A percentile compares a stretch with the other conserved stretches of the same genome.
phyloP scores from a whole-genome alignment of 169 alveolate species.

The Babesia ovata region DNA sequence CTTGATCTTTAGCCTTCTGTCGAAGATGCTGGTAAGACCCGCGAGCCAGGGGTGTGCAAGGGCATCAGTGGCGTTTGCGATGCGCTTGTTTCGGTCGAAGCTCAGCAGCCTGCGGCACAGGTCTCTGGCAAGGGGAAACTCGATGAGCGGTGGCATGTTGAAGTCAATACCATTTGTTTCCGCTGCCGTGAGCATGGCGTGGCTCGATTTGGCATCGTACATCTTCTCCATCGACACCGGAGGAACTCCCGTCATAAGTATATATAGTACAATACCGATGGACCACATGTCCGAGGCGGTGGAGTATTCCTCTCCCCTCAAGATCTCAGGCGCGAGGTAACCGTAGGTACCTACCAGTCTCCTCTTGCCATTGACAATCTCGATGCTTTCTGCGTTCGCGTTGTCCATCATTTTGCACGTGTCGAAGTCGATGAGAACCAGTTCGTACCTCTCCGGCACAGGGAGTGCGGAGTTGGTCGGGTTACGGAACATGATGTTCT shows the following conservation, averaged over 20 bases:
- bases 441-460: constrained; percentile 72
- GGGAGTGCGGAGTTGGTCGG: constrained; percentile 74
- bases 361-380: constrained; percentile 75
- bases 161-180: constrained; percentile 85
- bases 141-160: constrained; percentile 83
- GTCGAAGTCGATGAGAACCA: constrained; percentile 81
- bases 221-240: constrained; percentile 88
- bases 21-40: constrained; percentile 65
- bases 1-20: constrained; percentile 36
- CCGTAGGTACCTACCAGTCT: constrained; percentile 85
- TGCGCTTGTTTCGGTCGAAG: constrained; percentile 81
- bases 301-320: constrained; percentile 84
- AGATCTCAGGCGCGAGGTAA: constrained; percentile 84
- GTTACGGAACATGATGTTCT: constrained; percentile 81
- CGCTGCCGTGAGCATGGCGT: constrained; percentile 78
- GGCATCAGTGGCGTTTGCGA: constrained; percentile 82
- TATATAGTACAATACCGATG: constrained; percentile 87
- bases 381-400: constrained; percentile 54
- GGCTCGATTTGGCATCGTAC: constrained; percentile 83
- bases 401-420: constrained; percentile 81
- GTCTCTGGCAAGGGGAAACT: constrained; percentile 87
- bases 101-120: constrained; percentile 83
- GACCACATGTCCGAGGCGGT: constrained; percentile 89
- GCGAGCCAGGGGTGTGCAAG: constrained; percentile 88
- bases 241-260: constrained; percentile 89